phyloP scores from a whole-genome alignment of 2,329 filamentous ascomycete species.

The Penicillium rolfsii region DNA sequence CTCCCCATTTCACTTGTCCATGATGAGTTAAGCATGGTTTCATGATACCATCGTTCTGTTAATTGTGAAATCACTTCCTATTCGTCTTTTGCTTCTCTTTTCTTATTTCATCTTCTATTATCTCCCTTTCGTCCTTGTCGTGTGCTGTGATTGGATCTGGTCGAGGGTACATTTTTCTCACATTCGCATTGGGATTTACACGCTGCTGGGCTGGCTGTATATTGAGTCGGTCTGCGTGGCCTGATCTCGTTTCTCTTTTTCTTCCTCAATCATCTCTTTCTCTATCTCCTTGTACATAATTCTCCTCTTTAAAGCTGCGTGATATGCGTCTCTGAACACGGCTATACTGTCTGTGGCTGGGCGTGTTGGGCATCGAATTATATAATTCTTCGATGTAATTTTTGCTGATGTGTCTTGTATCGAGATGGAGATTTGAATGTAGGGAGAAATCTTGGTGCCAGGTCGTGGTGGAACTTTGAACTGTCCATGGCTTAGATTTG shows the following conservation, averaged over 20 bases:
- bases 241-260: background rate
- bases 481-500: background rate
- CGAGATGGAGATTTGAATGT: background rate
- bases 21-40: constrained; percentile 31
- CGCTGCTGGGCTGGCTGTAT: background rate
- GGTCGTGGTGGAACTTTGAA: background rate
- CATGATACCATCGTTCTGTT: constrained; percentile 28
- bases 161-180: constrained; percentile 19
- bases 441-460: background rate
- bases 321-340: constrained; percentile 19
- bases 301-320: constrained; percentile 15
- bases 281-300: constrained; percentile 37
- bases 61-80: constrained; percentile 4
- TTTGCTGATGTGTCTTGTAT: background rate
- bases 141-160: constrained; percentile 12
- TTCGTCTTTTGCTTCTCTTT: background rate
- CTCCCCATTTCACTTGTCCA: constrained; percentile 8
- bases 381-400: constrained; percentile 24
- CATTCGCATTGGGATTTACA: constrained; percentile 21
- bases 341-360: constrained; percentile 23
- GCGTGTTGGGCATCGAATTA: constrained; percentile 26
- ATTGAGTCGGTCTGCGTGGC: background rate
- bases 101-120: background rate
- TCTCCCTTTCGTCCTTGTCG: constrained; percentile 3
- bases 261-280: no score